Base-by-base conservation (phyloP, 495 filamentous ascomycete species). In the Aspergillus funiculosus region DNA sequence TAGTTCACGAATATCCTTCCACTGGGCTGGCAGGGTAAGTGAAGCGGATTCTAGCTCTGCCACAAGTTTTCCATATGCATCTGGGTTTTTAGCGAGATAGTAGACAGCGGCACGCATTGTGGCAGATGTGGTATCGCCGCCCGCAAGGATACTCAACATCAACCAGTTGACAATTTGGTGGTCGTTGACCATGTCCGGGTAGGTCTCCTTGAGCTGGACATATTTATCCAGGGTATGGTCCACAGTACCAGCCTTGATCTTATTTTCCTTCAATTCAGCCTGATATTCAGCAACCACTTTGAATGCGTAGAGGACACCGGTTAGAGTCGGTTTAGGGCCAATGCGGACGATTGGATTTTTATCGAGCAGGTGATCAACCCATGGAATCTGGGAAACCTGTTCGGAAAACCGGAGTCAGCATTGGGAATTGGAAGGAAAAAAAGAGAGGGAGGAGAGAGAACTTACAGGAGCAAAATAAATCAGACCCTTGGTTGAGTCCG, bases 341-440 rank as follows among this genome's bases (percentile, higher is more conserved):
- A 61, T 49, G 15, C 50, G 51, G 15, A 48, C 31, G 24, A 66
- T 39, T 2, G 77, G 77, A 47, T 83, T 83, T 52, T 81, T 83
- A 44, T 78, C 67, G 36, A 82, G 67, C 32, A 81, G 45, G 6
- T 64, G 62, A 51, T 83, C 81, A n/a, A 85, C 69, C 51, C 75
- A 62, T 24, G 81, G 81, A 18, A 46, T 46, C 24, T 46, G 43
- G 3, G 43, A 46, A 17, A 46, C 41, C 41, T 43, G 17, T n/a
- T 13, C 20, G 10, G 21, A 17, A 19, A 15, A 7, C 10, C 28
- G 5, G 15, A 14, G 25, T 40, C 17, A 41, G 18, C 6, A n/a
- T 11, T 26, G 21, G n/a, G 31, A 48, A 24, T 13, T 19, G 15
- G 20, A 42, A 32, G 26, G 24, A 10, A 6, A 27, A 27, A 8